These are phyloP conservation scores for Punctularia strigosozonata DNA, from an alignment of 768 basidiomycete species.

Conservation along the genomic window DNA sequence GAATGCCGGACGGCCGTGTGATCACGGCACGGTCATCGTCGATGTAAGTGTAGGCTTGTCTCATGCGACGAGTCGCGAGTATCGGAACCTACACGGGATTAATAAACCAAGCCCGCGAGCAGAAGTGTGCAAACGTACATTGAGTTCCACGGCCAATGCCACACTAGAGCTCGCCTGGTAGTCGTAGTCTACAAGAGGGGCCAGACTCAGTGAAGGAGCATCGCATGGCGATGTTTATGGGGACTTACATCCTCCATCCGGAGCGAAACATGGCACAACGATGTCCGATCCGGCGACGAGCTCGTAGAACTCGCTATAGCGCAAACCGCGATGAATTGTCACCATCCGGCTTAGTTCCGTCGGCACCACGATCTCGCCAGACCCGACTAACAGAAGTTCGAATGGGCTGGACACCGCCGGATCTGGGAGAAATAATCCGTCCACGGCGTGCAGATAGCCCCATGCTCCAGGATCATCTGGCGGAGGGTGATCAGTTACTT, in stretches of 20 bases:
- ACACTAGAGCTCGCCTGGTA: slow-evolving; percentile 29
- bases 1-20: slow-evolving; percentile 27
- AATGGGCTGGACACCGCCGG: slow-evolving; percentile 14
- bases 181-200: slow-evolving; percentile 18
- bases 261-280: slow-evolving; percentile 30
- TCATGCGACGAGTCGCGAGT: slow-evolving; percentile 28
- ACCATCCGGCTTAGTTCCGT: slow-evolving; percentile 27
- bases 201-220: background rate
- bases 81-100: slow-evolving; percentile 21
- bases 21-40: slow-evolving; percentile 24
- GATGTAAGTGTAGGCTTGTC: slow-evolving; percentile 25
- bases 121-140: slow-evolving; percentile 14
- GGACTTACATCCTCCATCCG: slow-evolving; percentile 17
- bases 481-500: background rate
- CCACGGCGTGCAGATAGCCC: slow-evolving; percentile 23
- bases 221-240: background rate
- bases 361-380: slow-evolving; percentile 22
- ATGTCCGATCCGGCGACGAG: slow-evolving; percentile 27
- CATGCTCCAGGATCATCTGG: slow-evolving; percentile 22
- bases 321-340: slow-evolving; percentile 19
- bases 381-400: slow-evolving; percentile 21
- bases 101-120: too few relatives aligned
- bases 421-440: slow-evolving; percentile 13
- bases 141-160: slow-evolving; percentile 26
- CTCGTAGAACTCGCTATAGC: slow-evolving; percentile 25